Conservation (phyloP, 768 basidiomycete species). For the Kwoniella dendrophila region DNA sequence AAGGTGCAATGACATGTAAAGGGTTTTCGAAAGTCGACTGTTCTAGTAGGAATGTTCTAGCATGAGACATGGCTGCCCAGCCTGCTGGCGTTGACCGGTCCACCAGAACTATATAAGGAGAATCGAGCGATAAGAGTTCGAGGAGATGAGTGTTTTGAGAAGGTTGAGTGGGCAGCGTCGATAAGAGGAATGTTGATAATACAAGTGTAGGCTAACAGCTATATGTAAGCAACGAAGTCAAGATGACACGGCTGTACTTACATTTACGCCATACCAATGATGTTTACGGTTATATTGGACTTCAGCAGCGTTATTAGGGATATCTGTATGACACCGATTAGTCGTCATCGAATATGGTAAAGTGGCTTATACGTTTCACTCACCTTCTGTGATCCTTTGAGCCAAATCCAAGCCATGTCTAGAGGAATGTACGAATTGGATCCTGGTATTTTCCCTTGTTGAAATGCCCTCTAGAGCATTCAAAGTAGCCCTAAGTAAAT, state of each 20-base stretch:
- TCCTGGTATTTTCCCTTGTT: not conserved
- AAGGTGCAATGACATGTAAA: constrained; percentile 61
- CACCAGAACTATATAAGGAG: constrained; percentile 63
- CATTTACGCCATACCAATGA: not conserved
- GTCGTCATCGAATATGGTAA: not conserved
- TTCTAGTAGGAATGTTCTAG: constrained; percentile 26
- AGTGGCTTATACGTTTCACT: not conserved
- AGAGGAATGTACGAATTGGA: constrained; percentile 36
- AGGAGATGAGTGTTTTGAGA: constrained; percentile 59
- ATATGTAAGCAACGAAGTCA: not conserved
- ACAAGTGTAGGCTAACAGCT: constrained; percentile 62
- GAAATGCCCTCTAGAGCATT: constrained; percentile 14
- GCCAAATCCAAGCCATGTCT: constrained; percentile 39
- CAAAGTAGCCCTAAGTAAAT: constrained; percentile 7
- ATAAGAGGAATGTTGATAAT: constrained; percentile 81
- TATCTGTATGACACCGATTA: not conserved
- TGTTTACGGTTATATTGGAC: constrained; percentile 16
- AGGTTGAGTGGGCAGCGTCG: constrained; percentile 67
- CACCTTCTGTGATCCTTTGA: constrained; percentile 24
- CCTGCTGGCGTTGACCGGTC: constrained; percentile 78
- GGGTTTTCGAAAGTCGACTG: constrained; percentile 23
- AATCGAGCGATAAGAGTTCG: constrained; percentile 22
- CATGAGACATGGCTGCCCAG: constrained; percentile 59
- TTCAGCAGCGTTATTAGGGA: constrained; percentile 8
- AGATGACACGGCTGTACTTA: not conserved